Evolutionary conservation across 306 rosid species (phyloP).

Genomic region (Lupinus albus): DNA sequence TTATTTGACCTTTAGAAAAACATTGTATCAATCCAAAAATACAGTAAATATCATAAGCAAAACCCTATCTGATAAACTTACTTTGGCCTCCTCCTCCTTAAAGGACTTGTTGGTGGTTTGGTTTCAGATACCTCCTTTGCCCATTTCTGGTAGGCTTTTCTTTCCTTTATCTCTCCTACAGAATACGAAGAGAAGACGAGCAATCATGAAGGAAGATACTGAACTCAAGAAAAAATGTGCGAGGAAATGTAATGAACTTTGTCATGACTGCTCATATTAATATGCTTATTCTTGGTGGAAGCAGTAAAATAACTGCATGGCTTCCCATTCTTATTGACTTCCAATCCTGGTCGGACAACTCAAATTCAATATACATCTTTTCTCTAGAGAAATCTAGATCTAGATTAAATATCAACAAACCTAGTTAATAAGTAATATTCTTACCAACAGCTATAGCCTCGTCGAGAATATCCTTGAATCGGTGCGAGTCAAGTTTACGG

Average conservation of each 20-base stretch:
- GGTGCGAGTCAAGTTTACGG: constrained; percentile 78
- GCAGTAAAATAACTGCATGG: background rate
- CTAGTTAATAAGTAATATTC: constrained; percentile 25
- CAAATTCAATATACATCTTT: constrained; percentile 5
- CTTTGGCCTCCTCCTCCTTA: constrained; percentile 56
- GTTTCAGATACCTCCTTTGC: constrained; percentile 69
- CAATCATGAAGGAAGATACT: constrained; percentile 21
- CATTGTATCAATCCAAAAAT: constrained; percentile 7
- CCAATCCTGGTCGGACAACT: too few species aligned
- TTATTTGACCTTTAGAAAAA: constrained; percentile 58
- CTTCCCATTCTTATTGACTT: background rate
- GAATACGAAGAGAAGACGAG: background rate
- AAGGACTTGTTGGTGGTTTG: constrained; percentile 79
- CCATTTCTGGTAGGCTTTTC: constrained; percentile 79
- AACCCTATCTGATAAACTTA: constrained; percentile 44
- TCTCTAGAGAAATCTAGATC: constrained; percentile 5
- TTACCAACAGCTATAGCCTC: constrained; percentile 77
- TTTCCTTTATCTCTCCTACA: constrained; percentile 71
- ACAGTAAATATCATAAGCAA: constrained; percentile 14
- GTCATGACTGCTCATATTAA: background rate
- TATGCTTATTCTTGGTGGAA: background rate
- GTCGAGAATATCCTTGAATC: constrained; percentile 77
- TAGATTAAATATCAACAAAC: constrained; percentile 16
- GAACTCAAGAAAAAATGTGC: constrained; percentile 26
- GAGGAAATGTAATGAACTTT: background rate